Conservation (phyloP, 306 rosid genomes). For the Cucurbita maxima region DNA sequence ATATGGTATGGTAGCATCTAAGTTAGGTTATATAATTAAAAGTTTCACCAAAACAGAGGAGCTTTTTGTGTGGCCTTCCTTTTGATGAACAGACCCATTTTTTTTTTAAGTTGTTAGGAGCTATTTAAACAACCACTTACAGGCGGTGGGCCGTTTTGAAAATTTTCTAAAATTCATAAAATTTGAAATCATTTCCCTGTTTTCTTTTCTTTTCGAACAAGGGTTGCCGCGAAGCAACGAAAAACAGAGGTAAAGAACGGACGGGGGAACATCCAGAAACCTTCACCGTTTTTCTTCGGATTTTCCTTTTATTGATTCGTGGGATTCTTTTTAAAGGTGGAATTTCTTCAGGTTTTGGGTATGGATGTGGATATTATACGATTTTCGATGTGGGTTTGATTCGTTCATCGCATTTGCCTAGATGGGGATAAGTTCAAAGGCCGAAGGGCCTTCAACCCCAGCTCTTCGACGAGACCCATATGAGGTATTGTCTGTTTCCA, state of each 20-base stretch:
- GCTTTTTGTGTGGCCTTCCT: neutral
- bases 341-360: neutral
- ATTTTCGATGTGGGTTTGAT: neutral
- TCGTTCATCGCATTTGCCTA: neutral
- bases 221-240: neutral
- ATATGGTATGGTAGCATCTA: neutral
- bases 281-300: neutral
- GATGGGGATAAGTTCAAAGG: slow-evolving; percentile 52
- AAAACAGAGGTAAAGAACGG: neutral
- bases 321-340: neutral
- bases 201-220: neutral
- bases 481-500: slow-evolving; percentile 55
- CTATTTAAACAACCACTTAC: neutral
- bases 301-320: no score
- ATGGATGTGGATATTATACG: neutral
- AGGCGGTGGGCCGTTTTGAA: neutral
- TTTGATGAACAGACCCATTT: neutral
- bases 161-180: neutral
- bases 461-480: slow-evolving; percentile 81
- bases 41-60: neutral
- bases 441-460: slow-evolving; percentile 76
- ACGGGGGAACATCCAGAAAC: neutral
- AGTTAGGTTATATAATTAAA: neutral
- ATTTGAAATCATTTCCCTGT: neutral
- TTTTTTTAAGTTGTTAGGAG: neutral